Evolutionary conservation across 805 yeast species (phyloP).

Genomic region (Cephaloascus albidus): DNA sequence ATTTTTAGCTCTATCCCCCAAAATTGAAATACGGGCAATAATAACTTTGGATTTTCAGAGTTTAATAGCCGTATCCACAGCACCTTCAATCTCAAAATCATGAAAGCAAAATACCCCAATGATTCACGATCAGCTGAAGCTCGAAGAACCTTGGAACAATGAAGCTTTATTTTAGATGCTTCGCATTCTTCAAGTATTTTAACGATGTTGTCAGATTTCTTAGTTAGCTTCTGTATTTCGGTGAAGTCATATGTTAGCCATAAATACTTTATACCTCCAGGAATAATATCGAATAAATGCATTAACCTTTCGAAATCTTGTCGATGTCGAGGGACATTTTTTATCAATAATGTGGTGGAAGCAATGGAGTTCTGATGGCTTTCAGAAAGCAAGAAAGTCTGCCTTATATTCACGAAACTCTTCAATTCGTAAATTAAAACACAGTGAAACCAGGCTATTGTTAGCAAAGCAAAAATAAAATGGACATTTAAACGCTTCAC

Average conservation of each 20-base stretch:
- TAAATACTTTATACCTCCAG: conserved; percentile 45
- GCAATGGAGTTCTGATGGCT: conserved; percentile 13
- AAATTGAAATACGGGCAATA: neutral
- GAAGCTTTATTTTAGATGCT: conserved; percentile 7
- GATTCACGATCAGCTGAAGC: conserved; percentile 15
- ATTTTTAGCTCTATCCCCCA: conserved; percentile 3
- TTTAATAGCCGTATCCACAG: neutral
- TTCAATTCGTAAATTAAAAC: conserved; percentile 49
- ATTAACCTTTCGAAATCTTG: conserved; percentile 15
- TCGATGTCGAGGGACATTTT: conserved; percentile 32
- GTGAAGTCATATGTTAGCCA: conserved; percentile 44
- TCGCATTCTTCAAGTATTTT: conserved; percentile 18
- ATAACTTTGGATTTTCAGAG: neutral
- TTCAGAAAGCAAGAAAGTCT: conserved; percentile 23
- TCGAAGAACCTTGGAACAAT: neutral
- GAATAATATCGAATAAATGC: conserved; percentile 26
- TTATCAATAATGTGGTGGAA: conserved; percentile 27
- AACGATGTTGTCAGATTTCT: conserved; percentile 15
- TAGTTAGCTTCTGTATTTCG: conserved; percentile 9
- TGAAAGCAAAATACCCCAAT: neutral
- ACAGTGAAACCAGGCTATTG: conserved; percentile 47
- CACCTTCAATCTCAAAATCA: too few relatives aligned
- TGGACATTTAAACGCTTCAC: conserved; percentile 50
- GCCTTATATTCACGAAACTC: conserved; percentile 38
- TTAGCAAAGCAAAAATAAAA: conserved; percentile 45